Evolutionary conservation across 176 grass and related monocot species (phyloP).

Genomic region (Bromus sterilis): DNA sequence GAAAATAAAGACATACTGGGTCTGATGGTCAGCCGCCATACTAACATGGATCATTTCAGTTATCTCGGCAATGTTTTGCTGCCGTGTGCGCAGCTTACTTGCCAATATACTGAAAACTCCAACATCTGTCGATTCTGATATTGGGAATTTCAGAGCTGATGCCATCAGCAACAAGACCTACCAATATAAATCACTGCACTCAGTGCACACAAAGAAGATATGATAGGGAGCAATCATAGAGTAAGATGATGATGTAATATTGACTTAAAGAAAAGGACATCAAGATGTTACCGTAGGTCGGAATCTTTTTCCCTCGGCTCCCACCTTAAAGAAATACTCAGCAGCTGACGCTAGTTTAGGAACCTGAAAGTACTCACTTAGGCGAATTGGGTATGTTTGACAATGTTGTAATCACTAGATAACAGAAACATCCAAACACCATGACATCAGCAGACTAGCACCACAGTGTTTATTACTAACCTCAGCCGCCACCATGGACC

Average conservation of each 20-base stretch:
- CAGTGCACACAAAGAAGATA: background rate
- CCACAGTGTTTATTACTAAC: conserved; percentile 16
- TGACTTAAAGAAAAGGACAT: background rate
- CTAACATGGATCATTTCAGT: conserved; percentile 99
- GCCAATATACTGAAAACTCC: conserved; percentile 61
- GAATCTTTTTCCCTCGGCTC: conserved; percentile 93
- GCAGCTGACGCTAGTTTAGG: conserved; percentile 93
- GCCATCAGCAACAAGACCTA: conserved; percentile 95
- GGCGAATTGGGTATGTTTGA: background rate
- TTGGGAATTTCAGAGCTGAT: conserved; percentile 80
- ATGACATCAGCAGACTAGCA: background rate
- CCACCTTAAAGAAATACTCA: conserved; percentile 87
- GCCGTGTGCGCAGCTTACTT: conserved; percentile 55
- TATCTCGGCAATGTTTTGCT: conserved; percentile 85
- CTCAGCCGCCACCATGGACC: conserved; percentile 85
- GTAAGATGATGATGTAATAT: background rate
- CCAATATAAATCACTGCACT: conserved; percentile 7
- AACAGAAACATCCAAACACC: conserved; percentile 2
- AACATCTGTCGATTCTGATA: conserved; percentile 37
- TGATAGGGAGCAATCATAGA: background rate
- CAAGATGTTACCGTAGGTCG: conserved; percentile 70
- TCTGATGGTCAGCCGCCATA: background rate
- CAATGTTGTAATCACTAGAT: background rate
- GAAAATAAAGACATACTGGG: background rate
- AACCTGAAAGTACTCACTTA: conserved; percentile 38